Evolutionary conservation across 495 filamentous ascomycete species (phyloP).

Genomic region (Annulohypoxylon stygium): DNA sequence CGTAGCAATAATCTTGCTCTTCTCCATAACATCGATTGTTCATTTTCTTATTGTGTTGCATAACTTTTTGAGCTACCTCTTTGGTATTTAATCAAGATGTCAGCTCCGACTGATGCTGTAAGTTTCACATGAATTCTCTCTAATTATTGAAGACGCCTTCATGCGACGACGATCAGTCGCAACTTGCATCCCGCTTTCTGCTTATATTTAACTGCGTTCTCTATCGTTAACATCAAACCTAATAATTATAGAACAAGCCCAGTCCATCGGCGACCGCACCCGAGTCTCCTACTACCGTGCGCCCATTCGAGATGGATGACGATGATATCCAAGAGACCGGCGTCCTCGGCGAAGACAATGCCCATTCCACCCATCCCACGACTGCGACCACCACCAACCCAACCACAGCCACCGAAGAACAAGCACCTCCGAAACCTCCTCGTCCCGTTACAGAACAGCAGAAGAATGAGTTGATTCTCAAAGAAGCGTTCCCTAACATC

Average conservation of each 20-base stretch:
- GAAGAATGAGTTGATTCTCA: slow-evolving; percentile 87
- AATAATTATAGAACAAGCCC: slow-evolving; percentile 45
- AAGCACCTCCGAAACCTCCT: slow-evolving; percentile 86
- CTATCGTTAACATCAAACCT: slow-evolving; percentile 19
- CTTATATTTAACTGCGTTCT: slow-evolving; percentile 7
- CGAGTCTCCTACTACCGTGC: slow-evolving; percentile 88
- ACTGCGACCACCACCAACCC: slow-evolving; percentile 57
- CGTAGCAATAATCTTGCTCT: slow-evolving; percentile 17
- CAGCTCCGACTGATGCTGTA: slow-evolving; percentile 58
- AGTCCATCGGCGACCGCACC: slow-evolving; percentile 58
- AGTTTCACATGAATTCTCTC: slow-evolving; percentile 42
- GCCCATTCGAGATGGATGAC: slow-evolving; percentile 88
- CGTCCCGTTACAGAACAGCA: slow-evolving; percentile 84
- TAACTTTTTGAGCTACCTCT: background rate
- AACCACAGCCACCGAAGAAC: slow-evolving; percentile 59
- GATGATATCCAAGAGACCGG: slow-evolving; percentile 77
- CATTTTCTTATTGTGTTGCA: slow-evolving; percentile 4
- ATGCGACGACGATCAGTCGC: slow-evolving; percentile 28
- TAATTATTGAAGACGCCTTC: slow-evolving; percentile 8
- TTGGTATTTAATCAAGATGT: slow-evolving; percentile 50
- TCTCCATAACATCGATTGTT: slow-evolving; percentile 15
- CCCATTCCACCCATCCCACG: slow-evolving; percentile 54
- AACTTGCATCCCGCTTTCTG: slow-evolving; percentile 5
- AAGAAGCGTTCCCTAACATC: slow-evolving; percentile 92
- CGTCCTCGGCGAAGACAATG: slow-evolving; percentile 57